Conservation (phyloP, 176 grass and related monocot genomes). For the Lolium rigidum region DNA sequence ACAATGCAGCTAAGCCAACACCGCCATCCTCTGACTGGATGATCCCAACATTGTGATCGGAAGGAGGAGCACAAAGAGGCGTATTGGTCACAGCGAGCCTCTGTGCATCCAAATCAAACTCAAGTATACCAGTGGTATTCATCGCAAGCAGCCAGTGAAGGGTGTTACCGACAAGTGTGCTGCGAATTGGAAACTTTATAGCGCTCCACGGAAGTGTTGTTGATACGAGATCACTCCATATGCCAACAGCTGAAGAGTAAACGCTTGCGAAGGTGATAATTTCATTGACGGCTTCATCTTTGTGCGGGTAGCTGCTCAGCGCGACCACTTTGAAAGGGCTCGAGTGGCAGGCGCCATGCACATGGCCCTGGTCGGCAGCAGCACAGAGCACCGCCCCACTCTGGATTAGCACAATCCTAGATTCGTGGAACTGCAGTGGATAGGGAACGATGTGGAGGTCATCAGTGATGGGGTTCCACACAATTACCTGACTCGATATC, state of each 20-base stretch:
- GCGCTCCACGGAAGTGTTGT: background rate
- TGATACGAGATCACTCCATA: background rate
- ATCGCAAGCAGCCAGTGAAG: background rate
- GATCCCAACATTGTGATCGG: too few species aligned
- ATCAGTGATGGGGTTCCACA: background rate
- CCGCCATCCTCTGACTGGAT: too few species aligned
- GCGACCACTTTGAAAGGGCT: background rate
- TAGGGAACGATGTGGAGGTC: background rate
- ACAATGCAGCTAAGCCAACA: too few species aligned
- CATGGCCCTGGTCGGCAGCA: background rate
- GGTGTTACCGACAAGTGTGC: background rate
- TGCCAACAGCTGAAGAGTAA: background rate
- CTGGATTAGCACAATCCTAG: too few species aligned
- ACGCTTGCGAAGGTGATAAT: background rate
- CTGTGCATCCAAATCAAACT: background rate
- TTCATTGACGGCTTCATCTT: background rate
- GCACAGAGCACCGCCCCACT: background rate
- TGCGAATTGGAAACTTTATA: background rate
- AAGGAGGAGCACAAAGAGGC: too few species aligned
- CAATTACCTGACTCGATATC: background rate
- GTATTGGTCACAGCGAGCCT: too few species aligned
- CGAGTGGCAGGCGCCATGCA: background rate
- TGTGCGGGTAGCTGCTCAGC: background rate
- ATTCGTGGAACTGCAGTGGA: background rate
- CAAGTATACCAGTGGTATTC: background rate